Evolutionary conservation across 176 grass and related monocot species (phyloP).

Genomic region (Bothriochloa decipiens): DNA sequence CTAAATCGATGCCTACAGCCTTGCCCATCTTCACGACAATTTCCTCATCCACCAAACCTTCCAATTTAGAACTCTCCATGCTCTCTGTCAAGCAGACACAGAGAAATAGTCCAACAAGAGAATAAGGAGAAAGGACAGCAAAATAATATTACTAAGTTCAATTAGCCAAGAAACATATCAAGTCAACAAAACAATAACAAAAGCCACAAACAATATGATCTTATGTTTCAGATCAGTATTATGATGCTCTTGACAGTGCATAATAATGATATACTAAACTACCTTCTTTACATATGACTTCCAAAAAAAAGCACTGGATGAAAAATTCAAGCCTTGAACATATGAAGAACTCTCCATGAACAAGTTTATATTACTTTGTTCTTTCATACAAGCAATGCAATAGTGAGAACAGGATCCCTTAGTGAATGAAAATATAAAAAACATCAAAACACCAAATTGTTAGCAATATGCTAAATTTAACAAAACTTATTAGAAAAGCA

Average conservation of each 20-base stretch:
- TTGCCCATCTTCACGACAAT: too few species aligned
- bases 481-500: neutral
- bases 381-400: neutral
- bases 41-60: too few species aligned
- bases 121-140: too few species aligned
- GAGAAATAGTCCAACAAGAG: too few species aligned
- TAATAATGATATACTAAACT: neutral
- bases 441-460: neutral
- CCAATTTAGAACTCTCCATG: too few species aligned
- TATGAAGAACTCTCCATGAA: neutral
- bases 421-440: neutral
- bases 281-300: neutral
- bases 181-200: constrained; percentile 4
- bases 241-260: neutral
- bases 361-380: neutral
- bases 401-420: neutral
- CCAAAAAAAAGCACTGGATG: neutral
- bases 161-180: neutral
- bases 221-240: neutral
- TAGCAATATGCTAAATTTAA: neutral
- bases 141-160: too few species aligned
- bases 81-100: too few species aligned
- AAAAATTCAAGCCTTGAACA: too few species aligned
- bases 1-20: too few species aligned
- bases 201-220: neutral